Evolutionary conservation across 352 stramenopile genomes (phyloP), one percentile per base, ranked within the genome.

Genomic region (Globisporangium iwayamae): DNA sequence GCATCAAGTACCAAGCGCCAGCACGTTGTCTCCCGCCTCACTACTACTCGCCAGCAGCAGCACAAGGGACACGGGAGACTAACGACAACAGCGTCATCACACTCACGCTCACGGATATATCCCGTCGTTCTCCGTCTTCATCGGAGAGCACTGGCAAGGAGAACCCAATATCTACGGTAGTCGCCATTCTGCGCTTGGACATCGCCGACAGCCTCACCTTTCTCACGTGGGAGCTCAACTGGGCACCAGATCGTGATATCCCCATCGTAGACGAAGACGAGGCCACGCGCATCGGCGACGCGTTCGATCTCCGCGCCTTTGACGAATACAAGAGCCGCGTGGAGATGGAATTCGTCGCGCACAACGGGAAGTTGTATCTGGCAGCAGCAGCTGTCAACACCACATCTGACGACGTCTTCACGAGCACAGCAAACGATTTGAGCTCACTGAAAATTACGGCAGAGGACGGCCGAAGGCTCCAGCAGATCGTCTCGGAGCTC

Each of bases 101-200:
- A 2, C n/a, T 64, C 56, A 60, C 63, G 18, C 25, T 69, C 48
- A 52, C 38, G 4, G 56, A 65, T 28, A 45, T 69, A 7, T 64
- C 63, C 32, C 63, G 30, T 11, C 56, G 39, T 13, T 34, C 39
- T 43, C 8, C 11, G 13, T 32, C 8, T 41, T 46, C 30, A 10
- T 14, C 43, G 55, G 41, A 25, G 32, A 30, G 18, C n/a, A 25
- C 22, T 63, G 43, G 47, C 8, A 18, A 48, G 11, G 5, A 41
- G 30, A 46, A 63, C 11, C 34, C 13, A 6, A 25, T 28, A 38
- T 16, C 43, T 45, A 20, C 39, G 5, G 14, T 62, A 9, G 25
- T 63, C 10, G 62, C 62, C 13, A 60, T 25, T 8, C 55, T 68
- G n/a, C 47, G 13, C 18, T 41, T 69, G 30, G 56, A 64, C 0